Evolutionary conservation across 106 monocot species (phyloP), one percentile per base, ranked within the genome.

Genomic region (Gastrodia elata): DNA sequence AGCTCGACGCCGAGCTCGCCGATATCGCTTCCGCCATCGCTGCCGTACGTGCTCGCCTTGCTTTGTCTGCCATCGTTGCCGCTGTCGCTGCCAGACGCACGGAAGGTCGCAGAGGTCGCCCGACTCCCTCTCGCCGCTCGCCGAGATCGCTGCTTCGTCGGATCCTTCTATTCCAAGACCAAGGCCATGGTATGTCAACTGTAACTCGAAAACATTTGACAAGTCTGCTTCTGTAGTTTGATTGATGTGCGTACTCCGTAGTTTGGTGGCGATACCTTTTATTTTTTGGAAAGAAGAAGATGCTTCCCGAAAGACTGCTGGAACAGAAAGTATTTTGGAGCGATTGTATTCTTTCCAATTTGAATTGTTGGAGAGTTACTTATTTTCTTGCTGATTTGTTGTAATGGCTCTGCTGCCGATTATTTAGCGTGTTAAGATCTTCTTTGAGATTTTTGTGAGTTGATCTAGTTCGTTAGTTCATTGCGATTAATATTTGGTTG

Each of bases 91-190:
- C n/a, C n/a, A n/a, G n/a, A n/a, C n/a, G n/a, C n/a, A n/a, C n/a
- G n/a, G n/a, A n/a, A n/a, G n/a, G n/a, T n/a, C n/a, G n/a, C n/a
- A n/a, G n/a, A n/a, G n/a, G n/a, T n/a, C n/a, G n/a, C n/a, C n/a
- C n/a, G n/a, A n/a, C n/a, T n/a, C n/a, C n/a, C n/a, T n/a, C n/a
- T n/a, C n/a, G n/a, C n/a, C n/a, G n/a, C n/a, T n/a, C n/a, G n/a
- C n/a, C n/a, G n/a, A n/a, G n/a, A n/a, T n/a, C n/a, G n/a, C n/a
- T n/a, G n/a, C 70, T 87, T 87, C 56, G 68, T 79, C 20, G 87
- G 83, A 15, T 87, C 87, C 30, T 87, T 87, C 71, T 87, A 87
- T 73, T 87, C 87, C 70, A 87, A 87, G 79, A 87, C 87, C 68
- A 87, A 87, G 76, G 83, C 87, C 44, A 87, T 87, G 87, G 87